Conservation (phyloP, 1,139 yeast genomes). For the Saccharomyces hybrid region DNA sequence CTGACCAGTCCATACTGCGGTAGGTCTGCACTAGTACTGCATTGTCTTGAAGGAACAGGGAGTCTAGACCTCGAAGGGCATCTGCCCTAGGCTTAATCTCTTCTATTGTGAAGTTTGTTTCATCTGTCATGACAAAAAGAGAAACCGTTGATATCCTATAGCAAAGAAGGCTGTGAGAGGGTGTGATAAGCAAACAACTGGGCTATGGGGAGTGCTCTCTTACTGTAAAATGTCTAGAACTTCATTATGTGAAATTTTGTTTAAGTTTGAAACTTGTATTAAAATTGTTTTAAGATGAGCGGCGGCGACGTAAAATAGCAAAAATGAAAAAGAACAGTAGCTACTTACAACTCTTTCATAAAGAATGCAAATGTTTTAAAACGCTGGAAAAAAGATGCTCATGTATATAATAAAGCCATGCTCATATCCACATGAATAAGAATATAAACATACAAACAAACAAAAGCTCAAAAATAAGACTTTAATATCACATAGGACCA, state of each 20-base stretch:
- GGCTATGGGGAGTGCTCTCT: neutral
- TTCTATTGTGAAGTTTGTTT: constrained; percentile 53
- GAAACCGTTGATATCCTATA: neutral
- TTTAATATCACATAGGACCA: neutral
- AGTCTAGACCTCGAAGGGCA: constrained; percentile 18
- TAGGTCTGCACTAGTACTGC: constrained; percentile 25
- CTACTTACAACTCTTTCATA: neutral
- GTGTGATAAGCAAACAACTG: neutral
- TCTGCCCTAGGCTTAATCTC: constrained; percentile 2
- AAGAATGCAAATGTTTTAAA: neutral
- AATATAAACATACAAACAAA: neutral
- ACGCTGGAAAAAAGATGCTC: neutral
- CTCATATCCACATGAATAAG: neutral
- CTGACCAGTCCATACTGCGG: constrained; percentile 20
- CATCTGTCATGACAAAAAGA: constrained; percentile 46
- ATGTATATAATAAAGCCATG: neutral
- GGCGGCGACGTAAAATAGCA: neutral
- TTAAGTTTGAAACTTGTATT: neutral
- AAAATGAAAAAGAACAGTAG: neutral
- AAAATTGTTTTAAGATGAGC: neutral
- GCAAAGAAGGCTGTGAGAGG: neutral
- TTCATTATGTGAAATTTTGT: neutral
- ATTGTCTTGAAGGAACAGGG: constrained; percentile 32
- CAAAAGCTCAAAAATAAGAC: neutral
- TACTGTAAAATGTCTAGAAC: neutral